Percentiles rank a stretch among this genome's conserved stretches.
Conservation (phyloP, 2,329 filamentous ascomycete species). For the Pseudopyrenochaeta lycopersici region DNA sequence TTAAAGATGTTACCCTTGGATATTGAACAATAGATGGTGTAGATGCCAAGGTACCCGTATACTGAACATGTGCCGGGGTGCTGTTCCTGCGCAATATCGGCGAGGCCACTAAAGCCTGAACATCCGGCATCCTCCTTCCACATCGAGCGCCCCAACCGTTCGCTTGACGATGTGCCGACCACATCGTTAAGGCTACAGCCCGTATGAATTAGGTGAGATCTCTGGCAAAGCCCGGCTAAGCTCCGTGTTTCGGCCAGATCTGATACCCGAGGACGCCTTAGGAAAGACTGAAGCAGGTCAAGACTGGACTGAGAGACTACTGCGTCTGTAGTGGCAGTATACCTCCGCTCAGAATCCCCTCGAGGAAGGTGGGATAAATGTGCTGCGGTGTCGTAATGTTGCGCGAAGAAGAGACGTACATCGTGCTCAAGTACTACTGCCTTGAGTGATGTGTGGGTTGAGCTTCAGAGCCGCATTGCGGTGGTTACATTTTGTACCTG, state of each 20-base stretch:
- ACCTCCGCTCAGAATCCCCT: background rate
- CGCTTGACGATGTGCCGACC: conserved; percentile 5
- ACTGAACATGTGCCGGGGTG: background rate
- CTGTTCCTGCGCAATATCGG: conserved; percentile 5
- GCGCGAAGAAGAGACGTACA: background rate
- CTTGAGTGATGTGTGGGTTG: background rate
- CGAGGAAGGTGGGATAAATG: background rate
- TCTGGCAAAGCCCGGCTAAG: background rate
- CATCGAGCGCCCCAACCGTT: conserved; percentile 8
- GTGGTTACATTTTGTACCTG: background rate
- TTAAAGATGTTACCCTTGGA: background rate
- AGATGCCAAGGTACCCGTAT: conserved; percentile 1
- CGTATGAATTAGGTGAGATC: background rate
- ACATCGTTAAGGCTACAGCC: background rate
- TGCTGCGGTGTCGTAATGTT: background rate
- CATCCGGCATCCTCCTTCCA: conserved; percentile 1
- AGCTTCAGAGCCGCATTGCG: background rate
- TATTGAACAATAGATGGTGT: conserved; percentile 3
- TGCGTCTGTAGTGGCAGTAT: background rate
- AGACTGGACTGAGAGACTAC: background rate
- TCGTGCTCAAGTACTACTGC: background rate
- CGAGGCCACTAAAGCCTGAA: background rate
- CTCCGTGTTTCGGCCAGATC: background rate
- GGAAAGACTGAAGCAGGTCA: background rate
- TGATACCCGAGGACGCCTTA: background rate